Percentiles rank a stretch among this genome's conserved stretches.
These are phyloP conservation scores for Colletotrichum aenigma DNA, from an alignment of 2,329 filamentous ascomycete genomes.

Conservation along the genomic window DNA sequence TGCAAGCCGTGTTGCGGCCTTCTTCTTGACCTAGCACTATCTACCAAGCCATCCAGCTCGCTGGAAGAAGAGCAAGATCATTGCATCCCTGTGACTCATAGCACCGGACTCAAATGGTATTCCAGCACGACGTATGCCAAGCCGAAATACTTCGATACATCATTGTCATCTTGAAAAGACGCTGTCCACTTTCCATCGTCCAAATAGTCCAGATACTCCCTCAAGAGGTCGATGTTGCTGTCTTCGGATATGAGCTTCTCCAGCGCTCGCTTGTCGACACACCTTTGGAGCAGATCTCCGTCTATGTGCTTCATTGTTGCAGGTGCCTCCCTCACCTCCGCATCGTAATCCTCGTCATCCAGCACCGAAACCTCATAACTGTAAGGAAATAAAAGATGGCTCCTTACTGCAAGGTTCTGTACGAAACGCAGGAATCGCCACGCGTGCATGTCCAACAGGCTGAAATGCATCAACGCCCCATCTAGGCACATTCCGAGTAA, in stretches of 20 bases:
- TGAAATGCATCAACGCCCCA: slow-evolving; percentile 73
- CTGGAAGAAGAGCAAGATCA: background rate
- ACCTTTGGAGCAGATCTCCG: slow-evolving; percentile 66
- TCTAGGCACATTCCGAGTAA: slow-evolving; percentile 71
- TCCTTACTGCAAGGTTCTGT: slow-evolving; percentile 67
- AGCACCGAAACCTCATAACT: slow-evolving; percentile 30
- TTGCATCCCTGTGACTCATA: slow-evolving; percentile 36
- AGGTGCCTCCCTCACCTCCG: slow-evolving; percentile 44
- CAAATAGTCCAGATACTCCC: slow-evolving; percentile 52
- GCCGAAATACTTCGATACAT: slow-evolving; percentile 42
- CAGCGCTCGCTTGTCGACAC: slow-evolving; percentile 51
- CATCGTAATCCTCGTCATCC: slow-evolving; percentile 25
- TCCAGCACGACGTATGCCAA: slow-evolving; percentile 60
- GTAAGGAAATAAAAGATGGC: slow-evolving; percentile 54
- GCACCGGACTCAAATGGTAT: slow-evolving; percentile 54
- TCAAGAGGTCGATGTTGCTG: slow-evolving; percentile 44
- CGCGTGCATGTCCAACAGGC: slow-evolving; percentile 63
- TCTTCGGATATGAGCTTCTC: slow-evolving; percentile 42
- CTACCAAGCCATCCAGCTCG: background rate
- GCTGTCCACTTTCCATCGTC: slow-evolving; percentile 48
- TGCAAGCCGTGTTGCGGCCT: background rate
- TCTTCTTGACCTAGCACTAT: background rate
- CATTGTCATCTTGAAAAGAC: slow-evolving; percentile 28
- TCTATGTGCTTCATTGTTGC: slow-evolving; percentile 66
- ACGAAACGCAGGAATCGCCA: slow-evolving; percentile 76